Conservation (phyloP, 1,284 basidiomycete species). For the Neotropicomus parvogracilis region DNA sequence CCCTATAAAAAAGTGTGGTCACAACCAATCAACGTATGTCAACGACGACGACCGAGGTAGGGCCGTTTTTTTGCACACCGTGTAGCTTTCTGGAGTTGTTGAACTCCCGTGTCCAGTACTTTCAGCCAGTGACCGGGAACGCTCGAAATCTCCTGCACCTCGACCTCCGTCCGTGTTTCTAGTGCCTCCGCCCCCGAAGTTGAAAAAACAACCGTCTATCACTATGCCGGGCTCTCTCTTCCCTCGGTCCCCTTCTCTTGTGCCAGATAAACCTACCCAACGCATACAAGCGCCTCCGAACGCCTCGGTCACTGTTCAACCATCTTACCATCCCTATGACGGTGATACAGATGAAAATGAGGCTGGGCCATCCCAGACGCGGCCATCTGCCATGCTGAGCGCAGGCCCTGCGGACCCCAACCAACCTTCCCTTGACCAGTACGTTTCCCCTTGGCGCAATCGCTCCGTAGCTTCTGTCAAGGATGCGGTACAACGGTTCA, state of each 20-base stretch:
- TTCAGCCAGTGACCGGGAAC: conserved; percentile 24
- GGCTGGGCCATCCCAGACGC: conserved; percentile 19
- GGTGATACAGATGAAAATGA: conserved; percentile 2
- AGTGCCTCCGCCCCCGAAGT: conserved; percentile 33
- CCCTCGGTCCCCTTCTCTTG: conserved; percentile 62
- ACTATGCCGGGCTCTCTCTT: conserved; percentile 79
- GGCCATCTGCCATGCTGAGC: not conserved
- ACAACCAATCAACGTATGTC: conserved; percentile 1
- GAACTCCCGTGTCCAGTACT: conserved; percentile 15
- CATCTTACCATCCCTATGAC: not conserved
- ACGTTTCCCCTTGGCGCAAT: conserved; percentile 30
- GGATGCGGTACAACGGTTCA: conserved; percentile 44
- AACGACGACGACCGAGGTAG: conserved; percentile 22
- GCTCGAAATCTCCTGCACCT: conserved; percentile 24
- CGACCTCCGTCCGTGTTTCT: conserved; percentile 22
- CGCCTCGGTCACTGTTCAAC: not conserved
- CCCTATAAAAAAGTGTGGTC: conserved; percentile 3
- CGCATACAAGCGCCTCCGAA: not conserved
- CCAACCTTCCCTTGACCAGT: conserved; percentile 27
- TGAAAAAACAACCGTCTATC: conserved; percentile 41
- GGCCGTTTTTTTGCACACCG: not conserved
- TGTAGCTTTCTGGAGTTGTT: not conserved
- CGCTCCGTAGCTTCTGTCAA: conserved; percentile 38
- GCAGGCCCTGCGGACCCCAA: not conserved
- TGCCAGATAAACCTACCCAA: conserved; percentile 40